Percentiles rank a stretch among this genome's conserved stretches.
Conservation (phyloP, 1,284 basidiomycete species). For the Hypsizygus ulmarius region DNA sequence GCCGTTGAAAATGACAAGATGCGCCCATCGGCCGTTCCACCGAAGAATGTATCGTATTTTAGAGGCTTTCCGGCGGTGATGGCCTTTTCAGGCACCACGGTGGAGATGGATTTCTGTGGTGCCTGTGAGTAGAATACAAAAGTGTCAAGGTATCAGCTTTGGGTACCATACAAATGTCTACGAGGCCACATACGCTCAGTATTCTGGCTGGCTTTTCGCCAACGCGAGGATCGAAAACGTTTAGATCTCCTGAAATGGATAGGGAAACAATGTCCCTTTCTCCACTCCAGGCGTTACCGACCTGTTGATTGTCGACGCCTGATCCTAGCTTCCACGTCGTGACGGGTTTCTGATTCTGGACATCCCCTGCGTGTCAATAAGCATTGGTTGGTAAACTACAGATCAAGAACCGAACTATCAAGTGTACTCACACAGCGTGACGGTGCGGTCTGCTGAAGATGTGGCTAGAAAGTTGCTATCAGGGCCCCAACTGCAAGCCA, state of each 20-base stretch:
- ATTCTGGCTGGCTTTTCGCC: slow-evolving; percentile 59
- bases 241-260: slow-evolving; percentile 82
- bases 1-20: slow-evolving; percentile 61
- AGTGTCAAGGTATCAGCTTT: neutral
- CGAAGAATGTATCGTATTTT: slow-evolving; percentile 64
- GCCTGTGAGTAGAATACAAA: slow-evolving; percentile 46
- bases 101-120: slow-evolving; percentile 78
- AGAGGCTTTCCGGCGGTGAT: slow-evolving; percentile 64
- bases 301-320: slow-evolving; percentile 76
- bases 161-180: neutral
- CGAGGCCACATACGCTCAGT: slow-evolving; percentile 48
- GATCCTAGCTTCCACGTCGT: slow-evolving; percentile 72
- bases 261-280: slow-evolving; percentile 79
- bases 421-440: slow-evolving; percentile 72
- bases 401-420: neutral
- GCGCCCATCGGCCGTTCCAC: slow-evolving; percentile 84
- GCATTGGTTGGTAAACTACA: neutral
- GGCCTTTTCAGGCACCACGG: too few relatives aligned
- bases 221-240: slow-evolving; percentile 77
- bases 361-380: slow-evolving; percentile 61
- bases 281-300: slow-evolving; percentile 83
- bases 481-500: slow-evolving; percentile 75
- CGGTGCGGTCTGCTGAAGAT: slow-evolving; percentile 85
- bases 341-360: slow-evolving; percentile 63
- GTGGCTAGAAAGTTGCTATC: slow-evolving; percentile 77